Evolutionary conservation across 108 stramenopile genomes (phyloP).

Genomic region (Licmophora abbreviata): DNA sequence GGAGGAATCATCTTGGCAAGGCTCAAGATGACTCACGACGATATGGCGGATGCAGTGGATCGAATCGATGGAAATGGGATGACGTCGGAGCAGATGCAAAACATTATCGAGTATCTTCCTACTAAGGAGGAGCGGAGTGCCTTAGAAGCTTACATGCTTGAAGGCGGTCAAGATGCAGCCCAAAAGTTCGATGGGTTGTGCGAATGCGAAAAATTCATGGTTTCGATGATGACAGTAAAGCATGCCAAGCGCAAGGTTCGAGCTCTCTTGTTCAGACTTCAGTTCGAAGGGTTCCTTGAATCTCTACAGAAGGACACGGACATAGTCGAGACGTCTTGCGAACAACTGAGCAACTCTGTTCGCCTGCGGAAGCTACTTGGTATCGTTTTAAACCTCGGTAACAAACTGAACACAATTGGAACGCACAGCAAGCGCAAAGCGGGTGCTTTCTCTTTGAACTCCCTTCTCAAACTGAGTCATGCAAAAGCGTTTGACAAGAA

Average conservation of each 20-base stretch:
- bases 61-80: slow-evolving; percentile 47
- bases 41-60: slow-evolving; percentile 78
- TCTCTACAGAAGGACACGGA: slow-evolving; percentile 48
- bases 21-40: slow-evolving; percentile 77
- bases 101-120: slow-evolving; percentile 84
- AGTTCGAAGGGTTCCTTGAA: slow-evolving; percentile 67
- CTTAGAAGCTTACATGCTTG: slow-evolving; percentile 69
- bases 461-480: slow-evolving; percentile 86
- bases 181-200: slow-evolving; percentile 70
- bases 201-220: slow-evolving; percentile 88
- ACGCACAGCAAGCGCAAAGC: slow-evolving; percentile 59
- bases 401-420: slow-evolving; percentile 84
- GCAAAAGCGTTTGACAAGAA: slow-evolving; percentile 97
- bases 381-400: slow-evolving; percentile 87
- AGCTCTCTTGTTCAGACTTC: slow-evolving; percentile 80
- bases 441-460: slow-evolving; percentile 88
- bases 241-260: slow-evolving; percentile 76
- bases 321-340: slow-evolving; percentile 74
- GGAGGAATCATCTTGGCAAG: slow-evolving; percentile 87
- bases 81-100: slow-evolving; percentile 75
- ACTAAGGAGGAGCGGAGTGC: slow-evolving; percentile 61
- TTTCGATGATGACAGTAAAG: slow-evolving; percentile 86
- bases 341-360: slow-evolving; percentile 68
- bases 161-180: slow-evolving; percentile 56
- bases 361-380: slow-evolving; percentile 82